Conservation (phyloP, 192 early-diverging fungal genomes). For the Umbelopsis sp. region DNA sequence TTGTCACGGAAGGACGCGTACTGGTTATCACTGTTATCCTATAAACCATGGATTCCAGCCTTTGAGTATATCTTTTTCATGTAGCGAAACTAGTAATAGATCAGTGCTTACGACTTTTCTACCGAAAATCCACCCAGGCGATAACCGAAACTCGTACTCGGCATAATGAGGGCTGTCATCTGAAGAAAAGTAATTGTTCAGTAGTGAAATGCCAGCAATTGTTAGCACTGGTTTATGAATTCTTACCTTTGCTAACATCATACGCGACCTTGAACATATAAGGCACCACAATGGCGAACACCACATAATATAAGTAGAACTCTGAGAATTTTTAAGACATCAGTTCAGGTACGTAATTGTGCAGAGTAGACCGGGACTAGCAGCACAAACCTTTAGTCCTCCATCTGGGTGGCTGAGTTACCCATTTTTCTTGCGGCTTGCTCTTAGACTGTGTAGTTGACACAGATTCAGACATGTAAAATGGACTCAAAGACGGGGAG, state of each 20-base stretch:
- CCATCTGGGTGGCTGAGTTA: slow-evolving; percentile 5
- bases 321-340: slow-evolving; percentile 38
- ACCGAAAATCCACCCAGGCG: slow-evolving; percentile 72
- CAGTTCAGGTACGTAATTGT: not conserved
- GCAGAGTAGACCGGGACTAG: too few relatives aligned
- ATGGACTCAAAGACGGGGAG: not conserved
- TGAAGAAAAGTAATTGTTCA: slow-evolving; percentile 13
- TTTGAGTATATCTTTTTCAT: not conserved
- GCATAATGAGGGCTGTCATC: slow-evolving; percentile 46
- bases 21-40: slow-evolving; percentile 79
- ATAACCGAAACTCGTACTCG: slow-evolving; percentile 45
- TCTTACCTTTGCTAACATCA: slow-evolving; percentile 53
- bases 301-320: slow-evolving; percentile 76
- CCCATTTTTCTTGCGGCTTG: slow-evolving; percentile 4
- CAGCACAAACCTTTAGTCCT: slow-evolving; percentile 7
- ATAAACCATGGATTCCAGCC: not conserved
- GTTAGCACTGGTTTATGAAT: slow-evolving; percentile 23
- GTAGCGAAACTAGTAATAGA: too few relatives aligned
- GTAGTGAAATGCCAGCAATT: slow-evolving; percentile 14
- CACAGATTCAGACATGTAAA: slow-evolving; percentile 4
- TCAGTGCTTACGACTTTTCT: slow-evolving; percentile 53
- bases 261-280: slow-evolving; percentile 69
- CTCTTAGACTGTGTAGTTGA: not conserved
- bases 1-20: slow-evolving; percentile 69
- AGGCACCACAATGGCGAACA: slow-evolving; percentile 56